Evolutionary conservation across 2,329 filamentous ascomycete genomes (phyloP).

Genomic region (Cytospora schulzeri): DNA sequence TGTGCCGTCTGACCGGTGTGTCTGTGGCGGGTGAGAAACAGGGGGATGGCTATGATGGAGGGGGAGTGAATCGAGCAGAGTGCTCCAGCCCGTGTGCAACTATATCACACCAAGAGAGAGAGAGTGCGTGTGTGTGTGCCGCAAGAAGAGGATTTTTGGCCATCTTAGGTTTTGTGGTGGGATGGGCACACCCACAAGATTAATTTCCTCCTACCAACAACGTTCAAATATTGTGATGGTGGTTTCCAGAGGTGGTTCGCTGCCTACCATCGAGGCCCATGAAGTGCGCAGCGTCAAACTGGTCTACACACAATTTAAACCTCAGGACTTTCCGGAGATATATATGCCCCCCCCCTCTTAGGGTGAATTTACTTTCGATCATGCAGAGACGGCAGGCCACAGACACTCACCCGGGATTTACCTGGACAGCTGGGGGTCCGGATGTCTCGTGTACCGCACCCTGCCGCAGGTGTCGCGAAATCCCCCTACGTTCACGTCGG

Average conservation of each 20-base stretch:
- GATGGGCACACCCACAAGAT: neutral
- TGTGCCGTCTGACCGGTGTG: constrained; percentile 3
- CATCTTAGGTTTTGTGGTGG: neutral
- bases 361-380: too few relatives aligned
- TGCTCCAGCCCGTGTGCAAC: constrained; percentile 8
- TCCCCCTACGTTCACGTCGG: neutral
- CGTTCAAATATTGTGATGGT: neutral
- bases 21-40: constrained; percentile 14
- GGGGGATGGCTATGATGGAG: neutral
- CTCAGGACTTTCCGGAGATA: neutral
- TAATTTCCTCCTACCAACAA: neutral
- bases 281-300: neutral
- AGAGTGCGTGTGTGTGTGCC: neutral
- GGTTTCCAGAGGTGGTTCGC: neutral
- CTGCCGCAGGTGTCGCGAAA: neutral
- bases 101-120: constrained; percentile 2
- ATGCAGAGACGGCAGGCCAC: neutral
- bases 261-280: neutral
- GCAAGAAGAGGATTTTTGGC: neutral
- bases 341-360: too few relatives aligned
- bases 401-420: neutral
- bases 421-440: neutral
- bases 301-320: neutral
- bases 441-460: neutral
- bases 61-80: constrained; percentile 1